phyloP scores from a whole-genome alignment of 495 filamentous ascomycete genomes.

The Lichina pygmaea region DNA sequence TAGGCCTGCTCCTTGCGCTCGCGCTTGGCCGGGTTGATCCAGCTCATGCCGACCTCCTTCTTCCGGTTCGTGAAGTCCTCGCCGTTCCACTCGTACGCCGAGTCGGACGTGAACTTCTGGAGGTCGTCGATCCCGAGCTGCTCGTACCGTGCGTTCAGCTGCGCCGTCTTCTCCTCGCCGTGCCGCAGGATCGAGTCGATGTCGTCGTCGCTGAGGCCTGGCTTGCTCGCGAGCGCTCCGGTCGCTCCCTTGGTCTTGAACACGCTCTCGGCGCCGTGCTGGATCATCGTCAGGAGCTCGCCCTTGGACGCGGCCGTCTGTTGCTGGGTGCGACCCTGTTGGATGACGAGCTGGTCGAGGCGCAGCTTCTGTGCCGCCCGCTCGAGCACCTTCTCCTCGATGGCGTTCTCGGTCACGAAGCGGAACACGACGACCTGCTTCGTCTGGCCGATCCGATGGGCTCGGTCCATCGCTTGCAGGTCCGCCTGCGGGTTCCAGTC shows the following conservation, averaged over 20 bases:
- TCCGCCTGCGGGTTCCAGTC: slow-evolving; percentile 99
- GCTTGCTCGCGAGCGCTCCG: slow-evolving; percentile 23
- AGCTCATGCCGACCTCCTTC: slow-evolving; percentile 82
- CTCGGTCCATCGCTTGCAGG: slow-evolving; percentile 94
- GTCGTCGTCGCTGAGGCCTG: slow-evolving; percentile 54
- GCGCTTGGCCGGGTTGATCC: slow-evolving; percentile 97
- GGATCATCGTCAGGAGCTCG: slow-evolving; percentile 91
- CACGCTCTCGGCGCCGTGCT: slow-evolving; percentile 87
- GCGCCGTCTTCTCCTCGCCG: slow-evolving; percentile 69
- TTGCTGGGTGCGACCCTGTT: slow-evolving; percentile 88
- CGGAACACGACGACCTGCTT: slow-evolving; percentile 94
- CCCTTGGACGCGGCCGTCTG: slow-evolving; percentile 84
- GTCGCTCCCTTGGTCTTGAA: slow-evolving; percentile 43
- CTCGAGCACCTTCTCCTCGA: slow-evolving; percentile 96
- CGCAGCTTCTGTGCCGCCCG: slow-evolving; percentile 93
- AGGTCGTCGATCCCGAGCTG: slow-evolving; percentile 96
- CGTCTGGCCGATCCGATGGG: slow-evolving; percentile 93
- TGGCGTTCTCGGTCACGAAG: slow-evolving; percentile 91
- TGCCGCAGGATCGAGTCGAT: slow-evolving; percentile 68
- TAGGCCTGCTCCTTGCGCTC: slow-evolving; percentile 96
- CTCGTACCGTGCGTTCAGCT: slow-evolving; percentile 80
- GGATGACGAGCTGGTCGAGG: slow-evolving; percentile 95
- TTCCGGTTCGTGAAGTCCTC: slow-evolving; percentile 74
- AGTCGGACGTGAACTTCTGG: slow-evolving; percentile 93
- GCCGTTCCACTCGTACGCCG: slow-evolving; percentile 96